Evolutionary conservation across 108 stramenopile genomes (phyloP), one percentile per base, ranked within the genome.

Genomic region (Nitzschia palea): DNA sequence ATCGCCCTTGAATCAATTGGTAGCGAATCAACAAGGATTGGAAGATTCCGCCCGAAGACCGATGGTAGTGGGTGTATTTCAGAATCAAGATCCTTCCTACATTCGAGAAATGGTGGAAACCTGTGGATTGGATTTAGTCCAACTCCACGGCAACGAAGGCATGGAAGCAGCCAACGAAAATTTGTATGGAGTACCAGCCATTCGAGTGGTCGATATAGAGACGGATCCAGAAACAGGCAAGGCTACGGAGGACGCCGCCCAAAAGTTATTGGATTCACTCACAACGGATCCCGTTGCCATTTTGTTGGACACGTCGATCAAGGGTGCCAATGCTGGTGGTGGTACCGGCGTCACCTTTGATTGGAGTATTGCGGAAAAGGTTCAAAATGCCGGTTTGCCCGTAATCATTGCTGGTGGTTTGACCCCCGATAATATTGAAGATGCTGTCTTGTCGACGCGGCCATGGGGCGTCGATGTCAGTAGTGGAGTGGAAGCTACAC

Each of bases 331-430:
- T 50, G 86, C 59, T 12, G 92, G 85, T 26, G 98, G 98, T 14
- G 98, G 98, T 29, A 97, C 95, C 0, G 97, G 97, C n/a, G 58
- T 78, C 20, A 84, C 90, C 3, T 99, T 99, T 68, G 98, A 99
- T 75, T 95, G 94, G 86, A 82, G 65, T 8, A 83, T 98, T 65
- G 97, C 95, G 0, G 76, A 86, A 76, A 77, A 76, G 30, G 44
- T 95, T 26, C 95, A 95, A 75, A 83, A 78, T 40, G 68, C 80
- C 44, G 95, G 96, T 5, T 53, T 98, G 14, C 98, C 98, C 2
- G 96, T 98, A n/a, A 93, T 99, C 22, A 90, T 99, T 55, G 98
- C 98, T 3, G 98, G 98, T 31, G 98, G 98, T 15, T 76, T 99
- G 51, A 80, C 70, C 4, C 85, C 95, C 17, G 91, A 92, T 3